Evolutionary conservation across 1,284 basidiomycete species (phyloP).

Genomic region (Exobasidium cylindrosporum): DNA sequence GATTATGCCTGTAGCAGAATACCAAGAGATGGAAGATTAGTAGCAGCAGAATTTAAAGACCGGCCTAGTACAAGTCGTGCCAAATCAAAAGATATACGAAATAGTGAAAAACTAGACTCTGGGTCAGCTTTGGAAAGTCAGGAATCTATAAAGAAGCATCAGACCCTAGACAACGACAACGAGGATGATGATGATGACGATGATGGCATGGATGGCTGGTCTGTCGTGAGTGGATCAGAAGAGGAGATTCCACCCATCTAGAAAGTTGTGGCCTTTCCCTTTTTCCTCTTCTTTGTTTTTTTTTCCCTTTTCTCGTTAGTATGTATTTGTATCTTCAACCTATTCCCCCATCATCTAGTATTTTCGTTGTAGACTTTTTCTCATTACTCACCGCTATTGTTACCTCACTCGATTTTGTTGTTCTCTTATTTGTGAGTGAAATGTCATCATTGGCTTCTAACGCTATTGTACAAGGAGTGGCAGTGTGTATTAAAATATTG

Average conservation of each 20-base stretch:
- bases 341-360: no score
- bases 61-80: neutral
- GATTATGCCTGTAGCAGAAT: slow-evolving; percentile 48
- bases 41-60: no score
- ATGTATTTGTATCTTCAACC: no score
- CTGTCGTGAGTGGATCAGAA: slow-evolving; percentile 29
- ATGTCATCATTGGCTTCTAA: no score
- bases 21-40: slow-evolving; percentile 17
- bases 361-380: no score
- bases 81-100: no score
- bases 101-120: neutral
- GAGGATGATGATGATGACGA: slow-evolving; percentile 12
- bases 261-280: neutral
- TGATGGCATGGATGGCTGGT: slow-evolving; percentile 32
- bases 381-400: no score
- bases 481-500: no score
- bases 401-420: no score
- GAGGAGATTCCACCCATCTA: neutral
- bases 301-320: neutral
- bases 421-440: no score
- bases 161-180: slow-evolving; percentile 3
- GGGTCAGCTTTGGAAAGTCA: neutral
- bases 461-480: slow-evolving; percentile 1
- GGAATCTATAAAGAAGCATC: neutral
- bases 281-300: neutral